Conservation (phyloP, 1,284 basidiomycete genomes). For the Spongispora temasekensis region DNA sequence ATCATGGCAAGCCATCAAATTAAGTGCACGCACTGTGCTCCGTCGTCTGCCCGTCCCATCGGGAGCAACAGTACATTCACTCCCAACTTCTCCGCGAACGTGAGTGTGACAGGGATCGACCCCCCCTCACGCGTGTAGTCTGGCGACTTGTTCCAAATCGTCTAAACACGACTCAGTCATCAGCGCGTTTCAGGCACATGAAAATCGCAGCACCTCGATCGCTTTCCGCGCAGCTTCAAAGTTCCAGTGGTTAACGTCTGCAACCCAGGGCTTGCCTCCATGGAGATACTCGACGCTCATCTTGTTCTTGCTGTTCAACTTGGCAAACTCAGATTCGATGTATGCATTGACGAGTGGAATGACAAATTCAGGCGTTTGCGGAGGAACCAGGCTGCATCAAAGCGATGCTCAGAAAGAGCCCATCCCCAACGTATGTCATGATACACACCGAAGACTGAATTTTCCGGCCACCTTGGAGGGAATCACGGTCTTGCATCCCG, state of each 20-base stretch:
- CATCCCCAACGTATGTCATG: neutral
- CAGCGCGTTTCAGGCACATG: neutral
- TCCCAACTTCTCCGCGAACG: slow-evolving; percentile 87
- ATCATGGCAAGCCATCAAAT: neutral
- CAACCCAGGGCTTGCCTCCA: slow-evolving; percentile 91
- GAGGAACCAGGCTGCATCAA: slow-evolving; percentile 73
- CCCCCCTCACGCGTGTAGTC: slow-evolving; percentile 95
- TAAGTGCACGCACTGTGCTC: slow-evolving; percentile 70
- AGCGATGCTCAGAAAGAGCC: neutral
- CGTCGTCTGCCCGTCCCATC: slow-evolving; percentile 93
- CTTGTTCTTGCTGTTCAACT: slow-evolving; percentile 84
- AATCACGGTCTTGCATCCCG: slow-evolving; percentile 94
- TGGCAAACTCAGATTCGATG: slow-evolving; percentile 78
- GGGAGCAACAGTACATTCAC: slow-evolving; percentile 86
- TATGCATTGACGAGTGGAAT: slow-evolving; percentile 74
- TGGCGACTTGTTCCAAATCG: slow-evolving; percentile 80
- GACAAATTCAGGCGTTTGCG: slow-evolving; percentile 80
- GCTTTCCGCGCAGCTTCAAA: slow-evolving; percentile 90
- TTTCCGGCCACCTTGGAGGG: slow-evolving; percentile 89
- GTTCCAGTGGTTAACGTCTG: slow-evolving; percentile 89
- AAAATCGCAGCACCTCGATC: slow-evolving; percentile 58
- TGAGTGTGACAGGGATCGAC: slow-evolving; percentile 94
- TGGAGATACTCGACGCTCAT: slow-evolving; percentile 69
- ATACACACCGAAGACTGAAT: slow-evolving; percentile 84
- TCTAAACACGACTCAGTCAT: slow-evolving; percentile 40